Conservation (phyloP, 2,329 filamentous ascomycete genomes). For the Verticillium klebahnii region DNA sequence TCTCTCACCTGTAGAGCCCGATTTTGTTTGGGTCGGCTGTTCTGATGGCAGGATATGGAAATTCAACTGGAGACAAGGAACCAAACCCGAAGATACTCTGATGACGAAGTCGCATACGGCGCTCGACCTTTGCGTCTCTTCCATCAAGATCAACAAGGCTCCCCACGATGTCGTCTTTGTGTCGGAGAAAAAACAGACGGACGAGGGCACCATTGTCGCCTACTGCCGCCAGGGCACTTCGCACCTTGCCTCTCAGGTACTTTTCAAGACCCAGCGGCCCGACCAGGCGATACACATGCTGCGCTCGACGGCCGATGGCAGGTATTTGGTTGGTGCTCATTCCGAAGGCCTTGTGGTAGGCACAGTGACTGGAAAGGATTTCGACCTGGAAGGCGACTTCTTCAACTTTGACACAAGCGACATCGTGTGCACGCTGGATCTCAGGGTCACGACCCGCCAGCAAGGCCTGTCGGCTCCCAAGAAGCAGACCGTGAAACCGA, state of each 20-base stretch:
- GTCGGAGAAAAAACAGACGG: constrained; percentile 7
- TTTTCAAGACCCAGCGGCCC: constrained; percentile 31
- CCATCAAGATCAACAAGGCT: constrained; percentile 27
- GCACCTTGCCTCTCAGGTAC: constrained; percentile 23
- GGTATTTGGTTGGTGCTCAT: constrained; percentile 42
- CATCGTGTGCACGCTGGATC: constrained; percentile 62
- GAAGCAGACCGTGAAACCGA: constrained; percentile 17
- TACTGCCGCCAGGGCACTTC: constrained; percentile 32
- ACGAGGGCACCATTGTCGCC: constrained; percentile 33
- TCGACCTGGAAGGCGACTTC: constrained; percentile 51
- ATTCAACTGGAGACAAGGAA: constrained; percentile 53
- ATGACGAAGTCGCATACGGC: constrained; percentile 37
- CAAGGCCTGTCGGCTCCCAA: constrained; percentile 10
- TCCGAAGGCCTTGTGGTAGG: constrained; percentile 56
- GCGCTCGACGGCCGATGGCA: constrained; percentile 47
- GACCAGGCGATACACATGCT: constrained; percentile 36
- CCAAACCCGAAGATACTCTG: constrained; percentile 36
- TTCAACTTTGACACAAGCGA: constrained; percentile 57
- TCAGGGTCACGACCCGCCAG: constrained; percentile 38
- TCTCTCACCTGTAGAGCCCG: constrained; percentile 31
- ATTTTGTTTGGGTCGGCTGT: constrained; percentile 56
- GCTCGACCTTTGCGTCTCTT: constrained; percentile 39
- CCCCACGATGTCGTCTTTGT: constrained; percentile 36
- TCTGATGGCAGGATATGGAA: constrained; percentile 53
- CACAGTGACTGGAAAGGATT: constrained; percentile 26